Evolutionary conservation across 1,284 basidiomycete genomes (phyloP).

Genomic region (Ganoderma leucocontextum): DNA sequence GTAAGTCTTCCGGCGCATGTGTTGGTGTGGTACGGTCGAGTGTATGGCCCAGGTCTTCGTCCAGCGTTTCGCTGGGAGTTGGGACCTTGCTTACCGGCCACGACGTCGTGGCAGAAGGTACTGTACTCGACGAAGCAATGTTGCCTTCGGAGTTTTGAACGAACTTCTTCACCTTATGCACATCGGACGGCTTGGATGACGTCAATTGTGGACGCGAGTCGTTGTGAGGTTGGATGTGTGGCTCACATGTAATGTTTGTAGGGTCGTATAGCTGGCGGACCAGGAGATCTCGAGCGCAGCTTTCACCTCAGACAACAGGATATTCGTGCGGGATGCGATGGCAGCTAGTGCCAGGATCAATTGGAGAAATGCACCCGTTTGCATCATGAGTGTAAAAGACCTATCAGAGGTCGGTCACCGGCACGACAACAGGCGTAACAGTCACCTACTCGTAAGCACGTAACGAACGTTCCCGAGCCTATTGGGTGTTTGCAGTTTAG

Average conservation of each 20-base stretch:
- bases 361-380: constrained; percentile 76
- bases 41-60: constrained; percentile 29
- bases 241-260: constrained; percentile 41
- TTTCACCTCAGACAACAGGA: constrained; percentile 55
- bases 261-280: constrained; percentile 39
- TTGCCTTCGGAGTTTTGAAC: neutral
- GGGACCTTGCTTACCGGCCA: constrained; percentile 5
- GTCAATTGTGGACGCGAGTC: neutral
- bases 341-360: constrained; percentile 66
- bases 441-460: constrained; percentile 58
- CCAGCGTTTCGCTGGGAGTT: constrained; percentile 15
- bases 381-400: constrained; percentile 67
- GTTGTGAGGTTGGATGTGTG: neutral
- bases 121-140: neutral
- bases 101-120: neutral
- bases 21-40: constrained; percentile 17
- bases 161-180: constrained; percentile 14
- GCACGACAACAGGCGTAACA: neutral
- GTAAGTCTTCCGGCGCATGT: neutral
- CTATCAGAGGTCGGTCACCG: constrained; percentile 46
- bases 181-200: constrained; percentile 17
- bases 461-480: constrained; percentile 60
- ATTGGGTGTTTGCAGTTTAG: neutral
- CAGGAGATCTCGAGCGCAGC: constrained; percentile 46
- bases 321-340: constrained; percentile 63